Evolutionary conservation across 2,329 filamentous ascomycete species (phyloP), one percentile per base, ranked within the genome.

Genomic region (Neocucurbitaria cava): DNA sequence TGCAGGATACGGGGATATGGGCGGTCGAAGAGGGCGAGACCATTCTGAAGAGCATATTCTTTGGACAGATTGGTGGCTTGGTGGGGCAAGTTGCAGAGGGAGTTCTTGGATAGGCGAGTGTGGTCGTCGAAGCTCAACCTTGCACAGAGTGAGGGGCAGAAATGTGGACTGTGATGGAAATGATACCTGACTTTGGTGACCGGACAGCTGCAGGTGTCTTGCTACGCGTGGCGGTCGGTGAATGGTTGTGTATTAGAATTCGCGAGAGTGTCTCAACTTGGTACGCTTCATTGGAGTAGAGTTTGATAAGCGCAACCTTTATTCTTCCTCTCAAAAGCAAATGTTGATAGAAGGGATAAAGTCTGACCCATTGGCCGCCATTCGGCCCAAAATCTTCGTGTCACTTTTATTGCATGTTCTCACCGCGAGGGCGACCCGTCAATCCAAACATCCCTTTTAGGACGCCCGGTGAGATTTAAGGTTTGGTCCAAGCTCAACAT

Each of bases 31-130:
- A 94, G 81, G 90, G 90, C 2, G 91, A 94, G 78, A 82, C 81
- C 9, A 85, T 95, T 26, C 83, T 96, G 63, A 87, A 88, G 76
- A 89, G 90, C 2, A 84, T 96, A 28, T 78, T 96, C 58, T 96
- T 96, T 76, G 85, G 87, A 18, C 85, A 92, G 76, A 80, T 91
- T 60, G 89, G 84, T 1, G 88, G 85, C 2, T 82, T 46, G 84
- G 86, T 62, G 56, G 77, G 70, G 56, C 73, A 66, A 62, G 65
- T 68, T 55, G 73, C 62, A 54, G 71, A 71, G 59, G 72, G 61
- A 35, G 71, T 76, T 31, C 58, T 72, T 54, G 64, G 61, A 41
- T 66, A 56, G 56, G 53, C 20, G 52, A 46, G 11, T 31, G 31
- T 28, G 24, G 31, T 31, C 35, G 47, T 9, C 3, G 46, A 35